A percentile compares a stretch with the other conserved stretches of the same genome.
Conservation (phyloP, 352 stramenopile species). For the Pythium sukuiense region DNA sequence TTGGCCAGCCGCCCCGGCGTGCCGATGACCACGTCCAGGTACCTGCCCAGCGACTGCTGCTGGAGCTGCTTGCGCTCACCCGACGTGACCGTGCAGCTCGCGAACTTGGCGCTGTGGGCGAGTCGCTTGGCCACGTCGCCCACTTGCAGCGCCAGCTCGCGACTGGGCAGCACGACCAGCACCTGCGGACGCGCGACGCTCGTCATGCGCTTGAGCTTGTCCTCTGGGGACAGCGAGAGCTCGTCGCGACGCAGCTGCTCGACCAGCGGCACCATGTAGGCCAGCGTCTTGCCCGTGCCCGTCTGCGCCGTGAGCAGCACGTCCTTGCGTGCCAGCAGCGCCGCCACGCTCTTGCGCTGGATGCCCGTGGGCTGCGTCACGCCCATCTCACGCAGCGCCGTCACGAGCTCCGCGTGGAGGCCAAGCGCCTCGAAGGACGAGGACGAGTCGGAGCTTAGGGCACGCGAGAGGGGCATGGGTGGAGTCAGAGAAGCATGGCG, state of each 20-base stretch:
- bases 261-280: conserved; percentile 34
- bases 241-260: conserved; percentile 30
- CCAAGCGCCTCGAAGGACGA: conserved; percentile 25
- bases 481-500: neutral
- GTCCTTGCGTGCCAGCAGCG: conserved; percentile 32
- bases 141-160: conserved; percentile 70
- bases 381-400: conserved; percentile 28
- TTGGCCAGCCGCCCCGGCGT: conserved; percentile 75
- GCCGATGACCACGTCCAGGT: conserved; percentile 69
- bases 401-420: conserved; percentile 23
- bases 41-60: conserved; percentile 42
- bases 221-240: neutral
- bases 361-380: conserved; percentile 30
- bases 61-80: conserved; percentile 63
- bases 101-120: conserved; percentile 68
- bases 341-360: conserved; percentile 31
- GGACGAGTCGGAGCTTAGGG: neutral
- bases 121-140: conserved; percentile 64
- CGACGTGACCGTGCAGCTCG: conserved; percentile 63
- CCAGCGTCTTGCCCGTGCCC: conserved; percentile 40
- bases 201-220: conserved; percentile 9
- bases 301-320: conserved; percentile 39
- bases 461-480: neutral
- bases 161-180: conserved; percentile 61
- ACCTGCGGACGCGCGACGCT: conserved; percentile 14